A percentile compares a stretch with the other conserved stretches of the same genome.
These are phyloP conservation scores for Gymnopilus junonius DNA, from an alignment of 768 basidiomycete species.

Conservation along the genomic window DNA sequence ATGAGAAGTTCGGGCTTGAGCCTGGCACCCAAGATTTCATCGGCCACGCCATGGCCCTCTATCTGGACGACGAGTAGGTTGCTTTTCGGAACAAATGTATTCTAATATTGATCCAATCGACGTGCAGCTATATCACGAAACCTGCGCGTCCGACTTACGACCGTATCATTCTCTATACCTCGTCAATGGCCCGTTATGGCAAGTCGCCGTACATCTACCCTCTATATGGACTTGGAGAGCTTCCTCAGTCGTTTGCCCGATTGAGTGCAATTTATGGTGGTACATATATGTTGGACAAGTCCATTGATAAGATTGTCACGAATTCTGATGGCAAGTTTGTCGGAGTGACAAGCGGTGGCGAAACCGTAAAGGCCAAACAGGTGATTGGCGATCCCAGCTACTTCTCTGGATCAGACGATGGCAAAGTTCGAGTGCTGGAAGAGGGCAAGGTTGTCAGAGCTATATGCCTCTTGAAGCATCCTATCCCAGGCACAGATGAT, in stretches of 20 bases:
- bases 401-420: constrained; percentile 75
- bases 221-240: constrained; percentile 96
- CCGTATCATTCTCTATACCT: constrained; percentile 96
- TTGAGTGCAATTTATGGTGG: constrained; percentile 98
- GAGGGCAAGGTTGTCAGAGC: constrained; percentile 94
- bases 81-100: not conserved
- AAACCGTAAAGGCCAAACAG: constrained; percentile 96
- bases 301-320: constrained; percentile 87
- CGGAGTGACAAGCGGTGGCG: constrained; percentile 86
- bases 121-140: constrained; percentile 85
- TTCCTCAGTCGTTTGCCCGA: constrained; percentile 98
- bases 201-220: constrained; percentile 99
- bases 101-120: not conserved
- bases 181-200: constrained; percentile 98
- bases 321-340: constrained; percentile 87
- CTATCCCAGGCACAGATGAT: constrained; percentile 96
- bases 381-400: constrained; percentile 99
- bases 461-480: constrained; percentile 97
- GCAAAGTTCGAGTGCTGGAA: constrained; percentile 88
- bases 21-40: constrained; percentile 98
- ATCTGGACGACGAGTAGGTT: constrained; percentile 94
- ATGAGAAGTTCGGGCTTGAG: constrained; percentile 97
- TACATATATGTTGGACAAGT: constrained; percentile 99
- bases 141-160: constrained; percentile 90
- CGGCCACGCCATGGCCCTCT: constrained; percentile 98